These are phyloP conservation scores for Dryas octopetala DNA, from an alignment of 306 rosid species.

Conservation along the genomic window DNA sequence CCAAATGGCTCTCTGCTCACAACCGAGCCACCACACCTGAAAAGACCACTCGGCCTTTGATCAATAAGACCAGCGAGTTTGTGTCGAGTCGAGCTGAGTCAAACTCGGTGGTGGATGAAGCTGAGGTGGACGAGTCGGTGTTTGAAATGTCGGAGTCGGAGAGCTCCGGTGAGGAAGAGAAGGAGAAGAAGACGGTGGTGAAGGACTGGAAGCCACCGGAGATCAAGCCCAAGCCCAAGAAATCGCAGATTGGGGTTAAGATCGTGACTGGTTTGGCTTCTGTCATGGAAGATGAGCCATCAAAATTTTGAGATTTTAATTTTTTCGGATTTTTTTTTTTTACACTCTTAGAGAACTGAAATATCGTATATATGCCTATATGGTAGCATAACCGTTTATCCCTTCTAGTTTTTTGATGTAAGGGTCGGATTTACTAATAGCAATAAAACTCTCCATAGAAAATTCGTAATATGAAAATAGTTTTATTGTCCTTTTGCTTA, in stretches of 20 bases:
- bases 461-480: conserved; percentile 3
- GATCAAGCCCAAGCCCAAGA: conserved; percentile 39
- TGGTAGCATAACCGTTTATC: conserved; percentile 37
- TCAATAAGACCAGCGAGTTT: conserved; percentile 3
- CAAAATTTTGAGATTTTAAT: conserved; percentile 34
- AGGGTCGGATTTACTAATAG: conserved; percentile 57
- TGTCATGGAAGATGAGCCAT: conserved; percentile 51
- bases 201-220: conserved; percentile 54
- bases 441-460: conserved; percentile 33
- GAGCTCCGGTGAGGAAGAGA: conserved; percentile 28
- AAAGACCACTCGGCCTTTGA: conserved; percentile 5
- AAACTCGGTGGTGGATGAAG: not conserved
- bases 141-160: conserved; percentile 19
- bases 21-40: conserved; percentile 18
- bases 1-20: conserved; percentile 72
- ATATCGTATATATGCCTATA: conserved; percentile 10
- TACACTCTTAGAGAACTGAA: conserved; percentile 23
- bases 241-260: conserved; percentile 35
- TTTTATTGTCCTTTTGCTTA: not conserved
- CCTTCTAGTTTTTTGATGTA: conserved; percentile 53
- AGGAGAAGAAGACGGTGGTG: conserved; percentile 19
- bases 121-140: conserved; percentile 27
- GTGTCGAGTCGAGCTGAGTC: not conserved
- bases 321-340: not conserved
- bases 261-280: conserved; percentile 62